These are phyloP conservation scores for Metschnikowia matae DNA, from an alignment of 805 yeast species.

Conservation along the genomic window DNA sequence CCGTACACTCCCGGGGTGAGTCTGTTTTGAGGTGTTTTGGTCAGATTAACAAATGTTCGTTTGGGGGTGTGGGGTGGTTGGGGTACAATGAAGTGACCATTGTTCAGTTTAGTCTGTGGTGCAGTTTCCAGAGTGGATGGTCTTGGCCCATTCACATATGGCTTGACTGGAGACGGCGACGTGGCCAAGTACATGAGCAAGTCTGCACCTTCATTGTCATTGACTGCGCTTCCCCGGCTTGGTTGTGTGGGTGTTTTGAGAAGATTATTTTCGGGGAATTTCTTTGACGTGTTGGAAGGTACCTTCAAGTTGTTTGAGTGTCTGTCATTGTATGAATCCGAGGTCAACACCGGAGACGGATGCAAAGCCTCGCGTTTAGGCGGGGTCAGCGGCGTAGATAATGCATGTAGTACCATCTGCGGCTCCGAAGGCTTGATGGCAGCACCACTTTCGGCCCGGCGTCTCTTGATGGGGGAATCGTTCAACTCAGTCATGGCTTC, in stretches of 20 bases:
- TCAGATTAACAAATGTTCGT: conserved; percentile 23
- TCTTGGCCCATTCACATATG: conserved; percentile 32
- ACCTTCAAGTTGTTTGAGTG: conserved; percentile 13
- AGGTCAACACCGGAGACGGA: conserved; percentile 27
- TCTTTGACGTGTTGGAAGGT: conserved; percentile 28
- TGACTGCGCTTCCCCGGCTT: conserved; percentile 19
- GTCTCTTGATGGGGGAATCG: conserved; percentile 35
- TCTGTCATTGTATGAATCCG: conserved; percentile 5
- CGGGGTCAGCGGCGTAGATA: conserved; percentile 27
- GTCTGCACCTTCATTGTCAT: conserved; percentile 72
- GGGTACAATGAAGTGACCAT: conserved; percentile 32
- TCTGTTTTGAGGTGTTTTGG: conserved; percentile 39
- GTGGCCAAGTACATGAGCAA: conserved; percentile 77
- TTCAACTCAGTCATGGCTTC: conserved; percentile 11
- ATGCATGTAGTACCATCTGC: conserved; percentile 30
- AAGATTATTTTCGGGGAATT: conserved; percentile 5
- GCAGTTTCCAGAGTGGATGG: background rate
- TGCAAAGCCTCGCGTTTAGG: conserved; percentile 21
- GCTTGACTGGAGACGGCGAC: conserved; percentile 67
- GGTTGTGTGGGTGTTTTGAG: conserved; percentile 39
- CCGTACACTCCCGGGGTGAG: conserved; percentile 37
- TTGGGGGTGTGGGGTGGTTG: conserved; percentile 44
- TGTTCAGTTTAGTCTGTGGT: background rate
- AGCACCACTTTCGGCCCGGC: conserved; percentile 14
- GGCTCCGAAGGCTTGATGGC: conserved; percentile 15